phyloP scores from a whole-genome alignment of 106 monocot species.

The Acorus gramineus region DNA sequence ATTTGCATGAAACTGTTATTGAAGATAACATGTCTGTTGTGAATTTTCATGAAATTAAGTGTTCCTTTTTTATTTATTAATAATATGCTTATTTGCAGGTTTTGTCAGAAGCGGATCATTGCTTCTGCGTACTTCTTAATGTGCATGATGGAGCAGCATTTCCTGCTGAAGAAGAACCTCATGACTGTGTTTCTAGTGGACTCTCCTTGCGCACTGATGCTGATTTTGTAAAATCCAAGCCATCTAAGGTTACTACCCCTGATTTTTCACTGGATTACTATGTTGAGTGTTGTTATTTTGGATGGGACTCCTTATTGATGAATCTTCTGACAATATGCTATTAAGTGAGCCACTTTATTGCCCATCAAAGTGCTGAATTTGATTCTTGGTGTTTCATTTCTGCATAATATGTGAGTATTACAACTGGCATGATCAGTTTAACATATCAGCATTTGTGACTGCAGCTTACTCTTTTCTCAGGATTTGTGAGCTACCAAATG shows the following conservation, averaged over 20 bases:
- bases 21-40: neutral
- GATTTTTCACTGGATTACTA: too few species aligned
- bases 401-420: too few species aligned
- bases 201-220: neutral
- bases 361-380: neutral
- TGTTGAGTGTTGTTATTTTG: neutral
- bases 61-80: neutral
- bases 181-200: constrained; percentile 8
- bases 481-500: constrained; percentile 90
- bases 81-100: constrained; percentile 30
- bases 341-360: neutral
- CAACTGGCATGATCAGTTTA: too few species aligned
- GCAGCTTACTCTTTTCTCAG: constrained; percentile 97
- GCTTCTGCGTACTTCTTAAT: constrained; percentile 93
- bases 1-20: too few species aligned
- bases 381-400: neutral
- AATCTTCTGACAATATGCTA: neutral
- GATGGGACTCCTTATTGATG: neutral
- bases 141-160: constrained; percentile 87
- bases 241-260: constrained; percentile 20
- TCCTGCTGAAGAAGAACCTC: constrained; percentile 29
- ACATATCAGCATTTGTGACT: constrained; percentile 11
- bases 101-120: constrained; percentile 87
- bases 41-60: neutral
- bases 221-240: constrained; percentile 9